These are phyloP conservation scores for Psidium guajava DNA, from an alignment of 345 rosid genomes.

Conservation along the genomic window DNA sequence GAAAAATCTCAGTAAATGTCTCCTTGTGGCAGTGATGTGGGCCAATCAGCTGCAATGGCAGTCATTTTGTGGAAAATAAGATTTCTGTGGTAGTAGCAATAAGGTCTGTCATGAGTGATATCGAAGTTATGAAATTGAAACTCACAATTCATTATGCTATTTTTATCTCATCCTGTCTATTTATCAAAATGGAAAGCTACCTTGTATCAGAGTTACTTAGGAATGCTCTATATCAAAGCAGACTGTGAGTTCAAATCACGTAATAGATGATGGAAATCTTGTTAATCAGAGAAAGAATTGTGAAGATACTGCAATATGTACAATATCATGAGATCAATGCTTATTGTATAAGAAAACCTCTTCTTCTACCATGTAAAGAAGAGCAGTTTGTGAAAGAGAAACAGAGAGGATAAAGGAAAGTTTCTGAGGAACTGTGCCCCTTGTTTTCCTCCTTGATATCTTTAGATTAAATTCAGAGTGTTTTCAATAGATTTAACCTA, in stretches of 20 bases:
- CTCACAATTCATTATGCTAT: neutral
- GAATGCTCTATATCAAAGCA: neutral
- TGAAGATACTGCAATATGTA: neutral
- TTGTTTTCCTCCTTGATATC: neutral
- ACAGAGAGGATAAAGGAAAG: neutral
- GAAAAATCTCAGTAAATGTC: neutral
- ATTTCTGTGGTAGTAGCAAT: neutral
- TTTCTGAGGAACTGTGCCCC: neutral
- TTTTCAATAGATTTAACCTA: neutral
- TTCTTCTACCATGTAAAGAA: neutral
- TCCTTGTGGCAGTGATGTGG: neutral
- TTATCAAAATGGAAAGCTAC: neutral
- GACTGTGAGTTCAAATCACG: neutral
- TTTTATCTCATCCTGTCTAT: neutral
- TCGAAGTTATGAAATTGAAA: neutral
- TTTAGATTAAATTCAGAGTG: neutral
- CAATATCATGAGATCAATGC: neutral
- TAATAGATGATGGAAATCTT: neutral
- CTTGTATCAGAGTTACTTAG: neutral
- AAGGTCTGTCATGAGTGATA: neutral
- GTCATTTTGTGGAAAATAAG: neutral
- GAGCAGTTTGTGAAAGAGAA: neutral
- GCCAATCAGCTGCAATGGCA: neutral
- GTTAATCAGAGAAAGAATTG: neutral
- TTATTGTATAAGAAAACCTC: neutral